Evolutionary conservation across 345 rosid species (phyloP), one percentile per base, ranked within the genome.

Genomic region (Erodium maritimum): DNA sequence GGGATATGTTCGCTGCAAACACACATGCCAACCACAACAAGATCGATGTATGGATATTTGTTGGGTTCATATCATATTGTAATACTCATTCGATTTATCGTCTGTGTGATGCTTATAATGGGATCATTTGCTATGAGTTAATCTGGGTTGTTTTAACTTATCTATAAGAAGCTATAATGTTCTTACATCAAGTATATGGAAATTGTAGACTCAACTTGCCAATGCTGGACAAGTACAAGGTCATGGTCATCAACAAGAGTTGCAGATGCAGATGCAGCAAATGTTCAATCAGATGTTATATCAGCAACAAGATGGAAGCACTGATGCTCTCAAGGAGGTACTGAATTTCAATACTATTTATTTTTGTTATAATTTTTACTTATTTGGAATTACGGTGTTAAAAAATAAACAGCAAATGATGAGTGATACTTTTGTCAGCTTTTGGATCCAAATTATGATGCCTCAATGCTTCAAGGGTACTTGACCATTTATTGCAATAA

Each of bases 291-390:
- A 64, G 1, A 66, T 56, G 20, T 76, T 60, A 21, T 68, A 67
- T 11, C 73, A 74, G 23, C 76, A 61, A 48, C 33, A 11, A 21
- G 22, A 64, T 63, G 58, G 58, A 25, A 69, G 73, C 56, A 67
- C 55, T 52, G 80, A 80, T 23, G 52, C 75, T 65, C 72, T 60
- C 23, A 55, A 63, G 62, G 81, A 80, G 82, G 90, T 79, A 57
- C 57, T 22, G 19, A 52, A n/a, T 29, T 66, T 48, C 25, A 23
- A 18, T 19, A 8, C 50, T n/a, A 23, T 5, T 24, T 19, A 16
- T 16, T 16, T 10, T 4, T 55, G 23, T 13, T 21, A 2, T 25
- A 61, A 19, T 45, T 57, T 65, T 21, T 21, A 42, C 23, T 23
- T n/a, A 8, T 14, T 50, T 3, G 19, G n/a, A 14, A 50, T 50